phyloP scores from a whole-genome alignment of 257 asterid genomes.

The Anisodus tanguticus region DNA sequence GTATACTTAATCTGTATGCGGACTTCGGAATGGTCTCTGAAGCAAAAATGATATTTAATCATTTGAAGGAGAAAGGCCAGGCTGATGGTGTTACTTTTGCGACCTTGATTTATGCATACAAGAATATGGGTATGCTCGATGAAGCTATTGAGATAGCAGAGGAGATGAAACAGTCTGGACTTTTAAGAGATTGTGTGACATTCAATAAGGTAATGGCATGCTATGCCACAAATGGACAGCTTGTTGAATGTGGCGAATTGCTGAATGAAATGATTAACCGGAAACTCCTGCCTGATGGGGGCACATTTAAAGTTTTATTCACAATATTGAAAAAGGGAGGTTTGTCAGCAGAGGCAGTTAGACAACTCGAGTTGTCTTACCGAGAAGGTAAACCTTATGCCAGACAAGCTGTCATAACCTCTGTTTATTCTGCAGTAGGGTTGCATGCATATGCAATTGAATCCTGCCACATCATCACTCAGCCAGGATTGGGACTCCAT shows the following conservation, averaged over 20 bases:
- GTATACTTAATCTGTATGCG: slow-evolving; percentile 78
- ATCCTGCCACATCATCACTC: slow-evolving; percentile 58
- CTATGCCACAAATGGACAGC: slow-evolving; percentile 68
- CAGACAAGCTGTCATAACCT: slow-evolving; percentile 72
- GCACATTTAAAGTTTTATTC: slow-evolving; percentile 73
- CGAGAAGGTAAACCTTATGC: slow-evolving; percentile 68
- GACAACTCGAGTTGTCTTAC: slow-evolving; percentile 65
- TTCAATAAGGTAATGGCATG: slow-evolving; percentile 83
- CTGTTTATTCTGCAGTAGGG: slow-evolving; percentile 68
- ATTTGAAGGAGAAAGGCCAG: slow-evolving; percentile 48
- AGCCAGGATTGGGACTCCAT: slow-evolving; percentile 49
- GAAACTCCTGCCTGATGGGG: slow-evolving; percentile 63
- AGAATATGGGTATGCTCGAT: slow-evolving; percentile 89
- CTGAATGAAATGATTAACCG: slow-evolving; percentile 73
- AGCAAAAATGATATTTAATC: slow-evolving; percentile 60
- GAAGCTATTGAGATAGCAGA: slow-evolving; percentile 81
- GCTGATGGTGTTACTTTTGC: slow-evolving; percentile 86
- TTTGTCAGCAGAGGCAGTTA: slow-evolving; percentile 62
- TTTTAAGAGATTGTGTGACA: slow-evolving; percentile 60
- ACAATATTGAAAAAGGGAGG: slow-evolving; percentile 77
- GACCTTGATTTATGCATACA: slow-evolving; percentile 80
- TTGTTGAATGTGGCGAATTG: slow-evolving; percentile 73
- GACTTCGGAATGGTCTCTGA: slow-evolving; percentile 82
- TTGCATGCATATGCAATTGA: slow-evolving; percentile 74
- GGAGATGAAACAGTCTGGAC: slow-evolving; percentile 68